These are phyloP conservation scores for Talaromyces sp. DNA, from an alignment of 2,329 filamentous ascomycete species.

Conservation along the genomic window DNA sequence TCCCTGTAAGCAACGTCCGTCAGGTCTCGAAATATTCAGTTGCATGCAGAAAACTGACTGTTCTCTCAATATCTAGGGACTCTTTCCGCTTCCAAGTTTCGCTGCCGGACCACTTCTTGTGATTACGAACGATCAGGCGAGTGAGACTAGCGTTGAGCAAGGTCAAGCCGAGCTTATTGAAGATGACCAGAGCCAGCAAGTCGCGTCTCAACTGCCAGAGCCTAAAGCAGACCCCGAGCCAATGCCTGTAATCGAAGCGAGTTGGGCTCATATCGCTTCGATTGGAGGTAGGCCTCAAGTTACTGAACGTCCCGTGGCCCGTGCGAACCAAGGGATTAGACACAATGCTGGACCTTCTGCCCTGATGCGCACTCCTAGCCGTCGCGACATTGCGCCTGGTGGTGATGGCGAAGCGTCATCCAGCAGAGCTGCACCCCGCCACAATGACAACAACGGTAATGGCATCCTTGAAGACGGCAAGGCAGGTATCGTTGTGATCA, in stretches of 20 bases:
- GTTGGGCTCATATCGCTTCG: slow-evolving; percentile 6
- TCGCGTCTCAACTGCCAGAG: background rate
- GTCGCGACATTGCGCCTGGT: background rate
- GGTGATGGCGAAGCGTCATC: background rate
- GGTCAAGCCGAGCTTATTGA: background rate
- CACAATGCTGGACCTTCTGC: background rate
- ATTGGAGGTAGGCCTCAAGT: background rate
- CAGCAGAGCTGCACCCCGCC: background rate
- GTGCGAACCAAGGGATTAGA: background rate
- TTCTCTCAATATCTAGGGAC: background rate
- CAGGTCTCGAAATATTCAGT: background rate
- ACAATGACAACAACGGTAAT: background rate
- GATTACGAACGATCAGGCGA: background rate
- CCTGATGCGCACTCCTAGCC: background rate
- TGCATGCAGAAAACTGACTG: background rate
- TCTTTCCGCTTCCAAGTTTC: background rate
- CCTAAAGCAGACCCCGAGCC: background rate
- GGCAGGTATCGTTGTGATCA: slow-evolving; percentile 28
- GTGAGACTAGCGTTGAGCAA: background rate
- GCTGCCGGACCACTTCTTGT: background rate
- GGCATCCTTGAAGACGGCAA: slow-evolving; percentile 24
- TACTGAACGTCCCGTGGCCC: background rate
- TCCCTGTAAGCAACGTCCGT: background rate
- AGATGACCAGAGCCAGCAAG: background rate
- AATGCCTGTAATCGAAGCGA: background rate